A percentile compares a stretch with the other conserved stretches of the same genome.
phyloP scores from a whole-genome alignment of 495 filamentous ascomycete species.

The Cudoniella acicularis region DNA sequence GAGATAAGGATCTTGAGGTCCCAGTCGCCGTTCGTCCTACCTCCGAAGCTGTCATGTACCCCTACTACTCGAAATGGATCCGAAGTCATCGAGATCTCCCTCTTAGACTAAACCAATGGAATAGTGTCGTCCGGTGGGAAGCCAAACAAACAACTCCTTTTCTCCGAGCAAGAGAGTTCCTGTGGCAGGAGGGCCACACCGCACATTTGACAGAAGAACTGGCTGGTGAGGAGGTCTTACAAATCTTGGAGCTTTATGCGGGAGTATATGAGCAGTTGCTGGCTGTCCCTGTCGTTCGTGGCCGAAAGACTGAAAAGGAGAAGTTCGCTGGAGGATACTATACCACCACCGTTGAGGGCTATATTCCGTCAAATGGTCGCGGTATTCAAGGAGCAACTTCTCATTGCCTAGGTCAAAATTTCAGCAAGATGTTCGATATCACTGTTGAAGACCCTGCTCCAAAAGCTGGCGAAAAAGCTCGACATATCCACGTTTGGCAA shows the following conservation, averaged over 20 bases:
- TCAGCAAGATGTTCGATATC: constrained; percentile 98
- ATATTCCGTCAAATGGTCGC: constrained; percentile 88
- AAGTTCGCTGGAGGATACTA: constrained; percentile 96
- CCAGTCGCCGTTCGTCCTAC: constrained; percentile 95
- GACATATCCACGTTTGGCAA: constrained; percentile 84
- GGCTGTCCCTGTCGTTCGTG: constrained; percentile 88
- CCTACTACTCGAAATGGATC: constrained; percentile 96
- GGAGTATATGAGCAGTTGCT: constrained; percentile 88
- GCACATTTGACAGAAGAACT: constrained; percentile 78
- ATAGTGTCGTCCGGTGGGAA: constrained; percentile 96
- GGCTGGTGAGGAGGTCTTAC: constrained; percentile 77
- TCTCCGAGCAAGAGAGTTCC: constrained; percentile 86
- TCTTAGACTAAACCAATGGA: constrained; percentile 94
- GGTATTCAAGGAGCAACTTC: constrained; percentile 95
- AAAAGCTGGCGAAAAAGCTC: constrained; percentile 67
- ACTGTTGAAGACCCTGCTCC: constrained; percentile 85
- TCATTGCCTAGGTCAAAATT: constrained; percentile 94
- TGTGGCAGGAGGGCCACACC: constrained; percentile 99
- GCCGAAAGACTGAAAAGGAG: constrained; percentile 88
- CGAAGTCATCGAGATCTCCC: constrained; percentile 90
- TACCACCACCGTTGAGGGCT: constrained; percentile 93
- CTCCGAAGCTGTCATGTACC: constrained; percentile 88
- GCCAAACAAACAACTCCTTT: constrained; percentile 97
- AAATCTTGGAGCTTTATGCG: constrained; percentile 92
- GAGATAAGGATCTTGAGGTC: constrained; percentile 86